Evolutionary conservation across 164 flowering plant species (phyloP).

Genomic region (Vitis rotundifolia): DNA sequence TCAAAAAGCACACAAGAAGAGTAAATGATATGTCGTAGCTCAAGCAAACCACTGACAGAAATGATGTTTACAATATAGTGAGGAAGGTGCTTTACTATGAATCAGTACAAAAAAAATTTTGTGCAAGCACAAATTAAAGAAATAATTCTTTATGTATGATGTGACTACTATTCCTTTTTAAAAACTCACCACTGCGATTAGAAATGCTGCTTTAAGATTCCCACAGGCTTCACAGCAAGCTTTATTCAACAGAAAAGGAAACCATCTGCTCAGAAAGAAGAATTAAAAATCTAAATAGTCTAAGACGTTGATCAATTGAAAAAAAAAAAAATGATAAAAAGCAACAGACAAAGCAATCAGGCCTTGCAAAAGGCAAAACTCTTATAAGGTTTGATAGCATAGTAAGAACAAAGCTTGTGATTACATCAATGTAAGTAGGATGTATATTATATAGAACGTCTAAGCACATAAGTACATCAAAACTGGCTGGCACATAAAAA

Average conservation of each 20-base stretch:
- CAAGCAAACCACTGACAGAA: too few species aligned
- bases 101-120: background rate
- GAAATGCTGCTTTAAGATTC: slow-evolving; percentile 95
- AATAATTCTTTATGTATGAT: background rate
- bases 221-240: slow-evolving; percentile 99
- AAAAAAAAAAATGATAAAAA: background rate
- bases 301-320: slow-evolving; percentile 5
- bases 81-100: too few species aligned
- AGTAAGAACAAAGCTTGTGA: background rate
- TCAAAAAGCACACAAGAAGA: too few species aligned
- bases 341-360: background rate
- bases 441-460: too few species aligned
- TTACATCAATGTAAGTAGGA: background rate
- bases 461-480: too few species aligned
- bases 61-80: too few species aligned
- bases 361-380: background rate
- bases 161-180: background rate
- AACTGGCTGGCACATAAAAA: too few species aligned
- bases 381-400: background rate
- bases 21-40: too few species aligned
- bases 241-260: slow-evolving; percentile 74
- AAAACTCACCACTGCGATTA: slow-evolving; percentile 86
- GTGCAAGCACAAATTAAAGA: background rate
- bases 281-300: background rate
- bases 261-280: slow-evolving; percentile 61